Evolutionary conservation across 306 rosid species (phyloP).

Genomic region (Vachellia pachyceras): DNA sequence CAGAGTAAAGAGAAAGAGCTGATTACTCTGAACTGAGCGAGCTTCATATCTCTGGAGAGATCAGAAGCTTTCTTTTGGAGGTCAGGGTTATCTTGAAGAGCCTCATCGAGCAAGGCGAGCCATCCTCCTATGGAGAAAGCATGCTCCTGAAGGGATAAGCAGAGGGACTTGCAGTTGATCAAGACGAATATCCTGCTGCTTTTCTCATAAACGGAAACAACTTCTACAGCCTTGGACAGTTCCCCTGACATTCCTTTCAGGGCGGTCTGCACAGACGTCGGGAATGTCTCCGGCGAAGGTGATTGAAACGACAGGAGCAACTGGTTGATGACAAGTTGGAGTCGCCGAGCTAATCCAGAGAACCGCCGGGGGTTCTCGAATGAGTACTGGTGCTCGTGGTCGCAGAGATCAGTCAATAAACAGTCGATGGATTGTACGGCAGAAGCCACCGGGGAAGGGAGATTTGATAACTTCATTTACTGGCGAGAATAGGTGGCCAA

Average conservation of each 20-base stretch:
- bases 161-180: constrained; percentile 47
- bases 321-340: constrained; percentile 43
- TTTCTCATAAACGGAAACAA: constrained; percentile 36
- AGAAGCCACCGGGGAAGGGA: constrained; percentile 14
- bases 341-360: constrained; percentile 48
- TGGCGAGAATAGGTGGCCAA: not conserved
- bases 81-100: constrained; percentile 40
- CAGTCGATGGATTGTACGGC: constrained; percentile 42
- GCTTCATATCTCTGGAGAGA: constrained; percentile 61
- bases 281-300: constrained; percentile 28
- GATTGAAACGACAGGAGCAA: constrained; percentile 34
- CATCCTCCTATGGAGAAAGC: constrained; percentile 44
- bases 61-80: constrained; percentile 52
- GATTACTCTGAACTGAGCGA: constrained; percentile 49
- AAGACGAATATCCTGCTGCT: constrained; percentile 52
- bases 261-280: constrained; percentile 43
- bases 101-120: constrained; percentile 52
- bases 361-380: constrained; percentile 48
- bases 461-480: constrained; percentile 41
- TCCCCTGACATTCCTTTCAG: constrained; percentile 48
- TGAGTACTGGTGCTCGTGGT: constrained; percentile 12
- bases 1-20: not conserved
- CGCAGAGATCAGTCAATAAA: constrained; percentile 44
- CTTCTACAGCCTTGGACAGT: constrained; percentile 36
- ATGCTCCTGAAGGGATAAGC: constrained; percentile 41